Evolutionary conservation across 257 asterid genomes (phyloP).

Genomic region (Paulownia fortunei): DNA sequence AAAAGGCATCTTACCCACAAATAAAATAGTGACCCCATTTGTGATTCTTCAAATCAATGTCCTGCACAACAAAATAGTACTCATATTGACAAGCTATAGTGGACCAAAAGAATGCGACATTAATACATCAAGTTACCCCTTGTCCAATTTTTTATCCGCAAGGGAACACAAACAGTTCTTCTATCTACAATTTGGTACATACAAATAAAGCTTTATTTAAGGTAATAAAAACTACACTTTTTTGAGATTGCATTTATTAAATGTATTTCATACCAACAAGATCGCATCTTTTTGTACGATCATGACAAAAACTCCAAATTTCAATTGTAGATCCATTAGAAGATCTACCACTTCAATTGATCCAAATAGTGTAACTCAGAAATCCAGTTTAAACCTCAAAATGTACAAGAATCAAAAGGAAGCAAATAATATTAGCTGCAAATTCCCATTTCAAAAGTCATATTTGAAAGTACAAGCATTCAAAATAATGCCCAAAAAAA

Average conservation of each 20-base stretch:
- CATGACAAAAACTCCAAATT: too few species aligned
- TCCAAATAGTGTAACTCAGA: too few species aligned
- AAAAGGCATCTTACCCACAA: slow-evolving; percentile 72
- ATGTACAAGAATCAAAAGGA: too few species aligned
- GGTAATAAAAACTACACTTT: too few species aligned
- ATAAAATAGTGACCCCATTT: slow-evolving; percentile 94
- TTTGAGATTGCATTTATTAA: too few species aligned
- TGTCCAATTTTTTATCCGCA: not conserved
- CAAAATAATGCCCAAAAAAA: too few species aligned
- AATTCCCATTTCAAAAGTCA: not conserved
- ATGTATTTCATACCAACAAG: too few species aligned
- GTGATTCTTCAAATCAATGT: slow-evolving; percentile 84
- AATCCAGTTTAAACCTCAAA: too few species aligned
- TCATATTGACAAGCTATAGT: not conserved
- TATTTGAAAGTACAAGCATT: not conserved
- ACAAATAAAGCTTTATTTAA: not conserved
- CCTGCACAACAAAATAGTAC: slow-evolving; percentile 51
- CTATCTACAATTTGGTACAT: not conserved
- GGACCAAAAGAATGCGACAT: slow-evolving; percentile 4
- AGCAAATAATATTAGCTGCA: not conserved
- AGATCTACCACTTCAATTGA: too few species aligned
- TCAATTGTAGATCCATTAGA: too few species aligned
- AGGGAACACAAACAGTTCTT: not conserved
- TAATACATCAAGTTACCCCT: not conserved
- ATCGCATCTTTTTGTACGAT: too few species aligned